These are phyloP conservation scores for Yamadazyma blattariae DNA, from an alignment of 1,139 yeast genomes.

Conservation along the genomic window DNA sequence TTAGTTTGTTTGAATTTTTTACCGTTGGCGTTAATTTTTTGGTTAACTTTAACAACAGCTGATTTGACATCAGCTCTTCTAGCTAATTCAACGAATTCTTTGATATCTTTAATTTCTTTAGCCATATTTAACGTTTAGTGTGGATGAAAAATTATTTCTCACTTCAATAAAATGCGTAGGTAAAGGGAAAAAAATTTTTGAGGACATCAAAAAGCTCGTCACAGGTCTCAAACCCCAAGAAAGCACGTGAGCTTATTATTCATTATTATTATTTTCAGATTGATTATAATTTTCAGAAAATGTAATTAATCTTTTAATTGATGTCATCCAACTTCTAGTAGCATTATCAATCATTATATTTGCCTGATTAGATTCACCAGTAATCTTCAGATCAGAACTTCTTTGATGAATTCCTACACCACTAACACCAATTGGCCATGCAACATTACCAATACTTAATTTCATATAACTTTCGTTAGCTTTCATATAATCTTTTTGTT, in stretches of 20 bases:
- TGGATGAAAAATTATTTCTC: conserved; percentile 4
- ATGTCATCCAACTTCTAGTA: conserved; percentile 76
- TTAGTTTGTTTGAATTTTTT: conserved; percentile 90
- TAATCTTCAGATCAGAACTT: conserved; percentile 45
- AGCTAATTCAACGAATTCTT: conserved; percentile 96
- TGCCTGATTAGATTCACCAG: conserved; percentile 47
- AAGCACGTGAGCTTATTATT: too few species aligned
- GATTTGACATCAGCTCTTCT: conserved; percentile 95
- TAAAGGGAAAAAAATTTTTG: conserved; percentile 2
- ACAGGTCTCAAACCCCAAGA: conserved; percentile 15
- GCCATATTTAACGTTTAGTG: conserved; percentile 4
- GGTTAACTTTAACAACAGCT: conserved; percentile 89
- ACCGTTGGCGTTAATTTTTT: conserved; percentile 82
- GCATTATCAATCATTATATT: conserved; percentile 78
- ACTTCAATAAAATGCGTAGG: neutral
- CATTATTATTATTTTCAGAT: too few species aligned
- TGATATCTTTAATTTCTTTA: conserved; percentile 89
- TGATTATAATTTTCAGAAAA: neutral
- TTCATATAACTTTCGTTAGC: conserved; percentile 75
- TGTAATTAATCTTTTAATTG: conserved; percentile 67
- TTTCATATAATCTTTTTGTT: conserved; percentile 45
- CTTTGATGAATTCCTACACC: conserved; percentile 80
- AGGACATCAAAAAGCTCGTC: neutral
- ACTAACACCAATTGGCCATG: conserved; percentile 90
- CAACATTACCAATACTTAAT: conserved; percentile 81